Conservation (phyloP, 2,329 filamentous ascomycete genomes). For the Hortaea werneckii region DNA sequence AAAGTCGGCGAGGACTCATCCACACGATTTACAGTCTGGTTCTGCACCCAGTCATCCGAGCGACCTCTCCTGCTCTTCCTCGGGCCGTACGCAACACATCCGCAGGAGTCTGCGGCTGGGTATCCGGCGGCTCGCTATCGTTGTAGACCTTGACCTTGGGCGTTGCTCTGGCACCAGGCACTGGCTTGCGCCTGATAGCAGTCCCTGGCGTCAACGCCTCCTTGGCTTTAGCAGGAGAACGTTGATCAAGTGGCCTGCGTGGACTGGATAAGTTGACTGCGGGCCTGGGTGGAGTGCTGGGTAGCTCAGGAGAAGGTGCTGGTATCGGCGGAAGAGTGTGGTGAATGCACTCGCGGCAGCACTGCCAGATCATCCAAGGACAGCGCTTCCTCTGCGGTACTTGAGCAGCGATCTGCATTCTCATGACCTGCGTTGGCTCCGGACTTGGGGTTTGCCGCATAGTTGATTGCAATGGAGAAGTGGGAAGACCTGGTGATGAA, state of each 20-base stretch:
- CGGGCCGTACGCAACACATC: slow-evolving; percentile 10
- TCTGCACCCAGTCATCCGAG: too few species aligned
- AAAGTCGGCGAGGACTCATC: too few species aligned
- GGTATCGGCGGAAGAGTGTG: background rate
- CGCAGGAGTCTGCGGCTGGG: slow-evolving; percentile 27
- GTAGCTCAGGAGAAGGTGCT: slow-evolving; percentile 1
- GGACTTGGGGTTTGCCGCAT: background rate
- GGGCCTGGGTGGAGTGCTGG: background rate
- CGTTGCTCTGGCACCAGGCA: slow-evolving; percentile 1
- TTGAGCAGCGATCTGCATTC: background rate
- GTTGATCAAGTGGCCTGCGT: background rate
- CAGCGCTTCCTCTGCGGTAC: too few species aligned
- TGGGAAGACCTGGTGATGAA: background rate
- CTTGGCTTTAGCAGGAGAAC: background rate
- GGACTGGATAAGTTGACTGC: background rate
- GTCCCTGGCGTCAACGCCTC: background rate
- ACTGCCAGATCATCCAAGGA: too few species aligned
- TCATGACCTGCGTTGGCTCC: background rate
- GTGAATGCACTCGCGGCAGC: too few species aligned
- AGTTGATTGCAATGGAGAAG: background rate
- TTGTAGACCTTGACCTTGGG: slow-evolving; percentile 21
- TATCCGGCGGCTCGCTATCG: slow-evolving; percentile 15
- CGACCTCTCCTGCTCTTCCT: slow-evolving; percentile 1
- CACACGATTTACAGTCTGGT: too few species aligned
- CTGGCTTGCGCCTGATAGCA: slow-evolving; percentile 4